Evolutionary conservation across 495 filamentous ascomycete species (phyloP), one percentile per base, ranked within the genome.

Genomic region (Hypoxylon fuscum): DNA sequence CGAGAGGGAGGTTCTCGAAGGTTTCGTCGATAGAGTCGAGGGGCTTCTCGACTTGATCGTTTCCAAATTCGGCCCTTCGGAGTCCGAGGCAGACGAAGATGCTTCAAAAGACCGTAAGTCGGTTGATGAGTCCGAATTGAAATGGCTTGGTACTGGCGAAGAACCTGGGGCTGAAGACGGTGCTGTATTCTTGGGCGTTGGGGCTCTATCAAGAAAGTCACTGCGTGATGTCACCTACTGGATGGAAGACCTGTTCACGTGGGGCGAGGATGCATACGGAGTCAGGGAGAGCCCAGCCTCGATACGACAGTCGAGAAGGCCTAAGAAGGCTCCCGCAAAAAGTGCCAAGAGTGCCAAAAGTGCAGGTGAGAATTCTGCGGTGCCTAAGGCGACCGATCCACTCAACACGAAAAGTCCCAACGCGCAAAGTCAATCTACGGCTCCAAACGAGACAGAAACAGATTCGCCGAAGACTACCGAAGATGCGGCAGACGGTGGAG

Each of bases 1-100:
- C 11, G 93, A 96, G 76, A 77, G 93, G 66, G 92, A 93, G 65
- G 94, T 97, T 1, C 79, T 99, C 1, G 95, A 96, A 71, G 91
- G 90, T 14, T 87, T 96, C 66, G 85, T 91, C 72, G 72, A 85
- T 72, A 60, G 90, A 76, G 73, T 81, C 29, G 78, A 86, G 37
- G 75, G 95, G 82, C 23, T 85, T 87, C 83, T 96, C 15, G 95
- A 98, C 72, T 62, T 98, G 46, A 77, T 97, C 42, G 91, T 97
- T 5, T 92, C 90, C 5, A 85, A 88, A 65, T 97, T 94, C 74
- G 95, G 92, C 6, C 82, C 90, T 35, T 70, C 67, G 0, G 72
- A 73, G 15, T 23, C 47, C 15, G 67, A 31, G 6, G 20, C 37
- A 1, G 65, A 52, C 23, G 59, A 51, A 23, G 56, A 54, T 32